These are phyloP conservation scores for Cyberlindnera veronae DNA, from an alignment of 805 yeast species.

Conservation along the genomic window DNA sequence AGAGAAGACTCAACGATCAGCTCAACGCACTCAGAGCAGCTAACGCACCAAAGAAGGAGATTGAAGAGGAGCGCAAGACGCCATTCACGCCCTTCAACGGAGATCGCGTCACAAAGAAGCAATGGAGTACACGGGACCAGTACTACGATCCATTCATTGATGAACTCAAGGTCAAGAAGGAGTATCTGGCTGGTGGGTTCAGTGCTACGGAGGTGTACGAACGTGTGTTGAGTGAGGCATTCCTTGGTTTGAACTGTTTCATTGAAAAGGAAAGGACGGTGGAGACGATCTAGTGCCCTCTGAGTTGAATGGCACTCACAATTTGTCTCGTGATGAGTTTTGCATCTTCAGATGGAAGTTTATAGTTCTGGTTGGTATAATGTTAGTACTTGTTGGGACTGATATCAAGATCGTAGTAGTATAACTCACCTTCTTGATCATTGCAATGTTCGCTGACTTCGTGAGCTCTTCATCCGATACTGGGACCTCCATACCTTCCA, in stretches of 20 bases:
- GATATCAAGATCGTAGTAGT: too few relatives aligned
- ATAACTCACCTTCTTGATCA: constrained; percentile 28
- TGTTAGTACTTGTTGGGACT: constrained; percentile 11
- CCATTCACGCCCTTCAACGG: constrained; percentile 97
- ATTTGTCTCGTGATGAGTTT: constrained; percentile 36
- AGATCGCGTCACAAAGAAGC: constrained; percentile 59
- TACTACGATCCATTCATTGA: constrained; percentile 67
- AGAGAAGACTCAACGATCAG: constrained; percentile 44
- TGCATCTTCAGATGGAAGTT: constrained; percentile 14
- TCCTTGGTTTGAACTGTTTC: constrained; percentile 82
- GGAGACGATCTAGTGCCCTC: constrained; percentile 33
- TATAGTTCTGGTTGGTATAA: constrained; percentile 15
- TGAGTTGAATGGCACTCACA: constrained; percentile 44
- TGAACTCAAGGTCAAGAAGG: constrained; percentile 50
- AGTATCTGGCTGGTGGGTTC: constrained; percentile 85
- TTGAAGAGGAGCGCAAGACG: constrained; percentile 24
- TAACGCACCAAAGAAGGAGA: constrained; percentile 29
- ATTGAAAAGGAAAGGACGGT: constrained; percentile 53
- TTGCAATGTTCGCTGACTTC: constrained; percentile 31
- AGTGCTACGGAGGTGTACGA: constrained; percentile 64
- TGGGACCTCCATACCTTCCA: constrained; percentile 34
- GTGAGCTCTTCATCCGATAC: constrained; percentile 32
- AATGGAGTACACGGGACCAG: constrained; percentile 44
- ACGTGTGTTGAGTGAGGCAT: constrained; percentile 82
- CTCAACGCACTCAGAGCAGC: constrained; percentile 31